A percentile compares a stretch with the other conserved stretches of the same genome.
phyloP scores from a whole-genome alignment of 2,329 filamentous ascomycete species.

The Balansia obtecta region DNA sequence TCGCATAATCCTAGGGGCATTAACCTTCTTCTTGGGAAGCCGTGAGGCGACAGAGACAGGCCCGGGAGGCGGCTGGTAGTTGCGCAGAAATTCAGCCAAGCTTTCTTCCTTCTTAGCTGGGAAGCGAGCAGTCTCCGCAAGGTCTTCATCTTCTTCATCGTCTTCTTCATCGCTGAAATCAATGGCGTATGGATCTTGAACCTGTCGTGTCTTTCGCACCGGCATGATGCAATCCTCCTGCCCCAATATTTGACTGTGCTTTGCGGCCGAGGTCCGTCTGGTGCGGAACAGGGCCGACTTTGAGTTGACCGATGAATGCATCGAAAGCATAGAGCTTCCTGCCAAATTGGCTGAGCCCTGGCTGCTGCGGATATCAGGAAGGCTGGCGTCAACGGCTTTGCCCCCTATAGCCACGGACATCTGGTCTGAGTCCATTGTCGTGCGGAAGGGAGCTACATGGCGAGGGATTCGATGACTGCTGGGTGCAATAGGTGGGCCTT shows the following conservation, averaged over 20 bases:
- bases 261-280: slow-evolving; percentile 17
- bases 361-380: slow-evolving; percentile 43
- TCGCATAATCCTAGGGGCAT: slow-evolving; percentile 48
- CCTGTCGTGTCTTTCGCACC: slow-evolving; percentile 61
- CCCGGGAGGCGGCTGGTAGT: slow-evolving; percentile 51
- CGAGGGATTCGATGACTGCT: slow-evolving; percentile 63
- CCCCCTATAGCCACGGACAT: slow-evolving; percentile 42
- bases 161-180: slow-evolving; percentile 57
- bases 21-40: slow-evolving; percentile 50
- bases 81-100: slow-evolving; percentile 61
- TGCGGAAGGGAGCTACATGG: slow-evolving; percentile 72
- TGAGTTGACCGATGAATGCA: slow-evolving; percentile 60
- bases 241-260: slow-evolving; percentile 27
- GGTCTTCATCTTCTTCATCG: slow-evolving; percentile 38
- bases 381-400: slow-evolving; percentile 42
- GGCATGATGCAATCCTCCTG: slow-evolving; percentile 47
- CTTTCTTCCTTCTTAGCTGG: slow-evolving; percentile 47
- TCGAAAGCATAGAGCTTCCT: slow-evolving; percentile 41
- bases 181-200: slow-evolving; percentile 88
- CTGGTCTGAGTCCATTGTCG: slow-evolving; percentile 78
- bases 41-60: slow-evolving; percentile 22
- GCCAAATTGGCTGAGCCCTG: slow-evolving; percentile 44
- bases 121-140: slow-evolving; percentile 24
- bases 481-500: slow-evolving; percentile 56
- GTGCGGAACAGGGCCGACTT: slow-evolving; percentile 53